phyloP scores from a whole-genome alignment of 768 basidiomycete species.

The Macrolepiota dolichaula region DNA sequence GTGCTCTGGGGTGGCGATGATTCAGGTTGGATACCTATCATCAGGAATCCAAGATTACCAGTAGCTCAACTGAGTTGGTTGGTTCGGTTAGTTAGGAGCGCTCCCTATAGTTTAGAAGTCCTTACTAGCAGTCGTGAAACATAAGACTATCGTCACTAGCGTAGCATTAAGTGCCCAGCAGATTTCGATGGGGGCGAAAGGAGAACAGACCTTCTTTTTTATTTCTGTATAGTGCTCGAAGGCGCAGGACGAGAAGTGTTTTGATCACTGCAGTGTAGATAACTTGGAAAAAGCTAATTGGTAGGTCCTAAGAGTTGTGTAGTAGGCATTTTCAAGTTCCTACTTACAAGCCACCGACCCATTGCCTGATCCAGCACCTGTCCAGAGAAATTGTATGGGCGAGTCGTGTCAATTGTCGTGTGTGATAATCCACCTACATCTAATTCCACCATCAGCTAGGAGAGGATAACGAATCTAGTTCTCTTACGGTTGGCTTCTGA shows the following conservation, averaged over 20 bases:
- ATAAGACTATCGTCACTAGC: not conserved
- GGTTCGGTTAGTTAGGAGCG: not conserved
- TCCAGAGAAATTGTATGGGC: not conserved
- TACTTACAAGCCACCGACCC: constrained; percentile 5
- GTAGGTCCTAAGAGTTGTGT: not conserved
- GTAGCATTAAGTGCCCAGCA: too few relatives aligned
- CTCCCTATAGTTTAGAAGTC: not conserved
- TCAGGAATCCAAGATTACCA: not conserved
- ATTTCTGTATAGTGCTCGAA: constrained; percentile 1
- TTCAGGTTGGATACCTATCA: not conserved
- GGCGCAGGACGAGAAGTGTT: constrained; percentile 2
- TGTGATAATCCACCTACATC: not conserved
- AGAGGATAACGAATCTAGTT: not conserved
- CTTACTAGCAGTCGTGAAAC: not conserved
- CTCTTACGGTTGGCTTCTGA: not conserved
- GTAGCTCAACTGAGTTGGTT: not conserved
- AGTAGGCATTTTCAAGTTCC: not conserved
- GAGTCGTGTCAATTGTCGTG: not conserved
- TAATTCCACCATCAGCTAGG: not conserved
- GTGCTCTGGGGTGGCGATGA: not conserved
- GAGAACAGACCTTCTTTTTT: not conserved
- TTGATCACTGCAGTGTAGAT: constrained; percentile 4
- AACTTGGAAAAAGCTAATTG: not conserved
- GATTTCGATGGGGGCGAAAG: not conserved
- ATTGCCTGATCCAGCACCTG: constrained; percentile 4